phyloP scores from a whole-genome alignment of 352 stramenopile genomes.

The Phytophthora citricola region DNA sequence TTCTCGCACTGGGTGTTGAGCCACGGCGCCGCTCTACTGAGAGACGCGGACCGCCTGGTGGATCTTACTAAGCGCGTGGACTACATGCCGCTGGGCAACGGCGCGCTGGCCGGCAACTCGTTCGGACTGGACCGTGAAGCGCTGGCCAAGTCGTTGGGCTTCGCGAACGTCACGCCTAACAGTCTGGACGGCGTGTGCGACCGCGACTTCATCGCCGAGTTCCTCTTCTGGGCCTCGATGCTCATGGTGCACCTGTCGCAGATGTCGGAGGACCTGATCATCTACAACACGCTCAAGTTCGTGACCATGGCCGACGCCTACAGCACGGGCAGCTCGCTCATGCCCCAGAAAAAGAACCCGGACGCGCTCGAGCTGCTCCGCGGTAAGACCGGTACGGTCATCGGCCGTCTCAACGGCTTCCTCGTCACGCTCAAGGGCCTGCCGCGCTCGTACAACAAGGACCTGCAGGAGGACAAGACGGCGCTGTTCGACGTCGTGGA shows the following conservation, averaged over 20 bases:
- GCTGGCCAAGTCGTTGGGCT: constrained; percentile 94
- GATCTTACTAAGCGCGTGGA: constrained; percentile 96
- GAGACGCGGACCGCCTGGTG: constrained; percentile 94
- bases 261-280: constrained; percentile 99
- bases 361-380: constrained; percentile 98
- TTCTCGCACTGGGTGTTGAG: constrained; percentile 99
- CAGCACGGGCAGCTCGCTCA: constrained; percentile 97
- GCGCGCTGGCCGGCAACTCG: constrained; percentile 97
- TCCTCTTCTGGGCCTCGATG: constrained; percentile 97
- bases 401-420: constrained; percentile 95
- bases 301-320: constrained; percentile 98
- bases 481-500: constrained; percentile 97
- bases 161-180: constrained; percentile 94
- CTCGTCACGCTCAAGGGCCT: constrained; percentile 97
- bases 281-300: constrained; percentile 95
- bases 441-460: constrained; percentile 99
- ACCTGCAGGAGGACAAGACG: constrained; percentile 99
- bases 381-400: constrained; percentile 96
- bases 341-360: constrained; percentile 99
- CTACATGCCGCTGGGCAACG: constrained; percentile 96
- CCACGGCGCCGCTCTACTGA: constrained; percentile 93
- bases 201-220: constrained; percentile 99
- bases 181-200: constrained; percentile 98
- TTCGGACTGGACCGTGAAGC: constrained; percentile 97
- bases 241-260: constrained; percentile 97